Evolutionary conservation across 176 grass and related monocot species (phyloP), one percentile per base, ranked within the genome.

Genomic region (Musa beccarii): DNA sequence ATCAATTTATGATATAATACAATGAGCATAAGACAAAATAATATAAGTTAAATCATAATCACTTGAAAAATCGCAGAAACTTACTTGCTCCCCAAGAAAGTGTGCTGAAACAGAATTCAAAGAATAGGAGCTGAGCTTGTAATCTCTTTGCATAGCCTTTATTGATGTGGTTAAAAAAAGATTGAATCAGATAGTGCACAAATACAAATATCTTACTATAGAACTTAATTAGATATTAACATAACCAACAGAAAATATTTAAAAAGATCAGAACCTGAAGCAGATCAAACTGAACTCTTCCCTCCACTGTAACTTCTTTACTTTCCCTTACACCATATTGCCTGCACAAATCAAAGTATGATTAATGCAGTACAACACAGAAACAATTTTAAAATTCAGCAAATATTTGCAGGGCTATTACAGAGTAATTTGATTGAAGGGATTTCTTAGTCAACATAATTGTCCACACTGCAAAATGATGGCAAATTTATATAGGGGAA

Each of bases 121-220:
- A 64, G 94, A 98, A 85, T 98, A 98, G 49, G 94, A 98, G 87
- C 94, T 98, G 76, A 98, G 84, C 75, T 93, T 98, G 86, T 98
- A 91, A 80, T 98, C 94, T 61, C 94, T 82, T 89, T 98, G 90
- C 84, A 98, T 84, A 85, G 82, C 90, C 94, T 98, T 70, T 49
- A 51, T 13, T 51, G 25, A 50, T 43, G 84, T 59, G 49, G 4
- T 51, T 2, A 13, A 25, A 77, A 15, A 53, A 77, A 20, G 21
- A 24, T 25, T 2, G 14, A 49, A 52, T 52, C 8, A 21, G n/a
- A 26, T 29, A 2, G 4, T 43, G 3, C 34, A 43, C 34, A 43
- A 43, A 43, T 43, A 43, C 0, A 4, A 43, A 43, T 43, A 43
- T 43, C 34, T 43, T 5, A 43, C 34, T 43, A 43, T 43, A 43